phyloP scores from a whole-genome alignment of 352 stramenopile genomes.

The Phytophthora citrophthora region DNA sequence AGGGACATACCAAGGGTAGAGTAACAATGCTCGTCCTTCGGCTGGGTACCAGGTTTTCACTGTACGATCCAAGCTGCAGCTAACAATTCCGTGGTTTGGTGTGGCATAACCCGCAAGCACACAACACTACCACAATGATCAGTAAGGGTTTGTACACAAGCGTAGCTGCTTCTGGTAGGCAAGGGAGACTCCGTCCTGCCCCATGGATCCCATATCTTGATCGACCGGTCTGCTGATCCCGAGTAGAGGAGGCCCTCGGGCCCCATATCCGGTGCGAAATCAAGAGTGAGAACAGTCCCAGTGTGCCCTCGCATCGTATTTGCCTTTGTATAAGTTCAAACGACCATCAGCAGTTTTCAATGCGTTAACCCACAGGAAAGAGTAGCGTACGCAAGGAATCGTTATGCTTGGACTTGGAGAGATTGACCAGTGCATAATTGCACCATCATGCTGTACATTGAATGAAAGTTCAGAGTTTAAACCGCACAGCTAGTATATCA shows the following conservation, averaged over 20 bases:
- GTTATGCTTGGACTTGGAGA: constrained; percentile 53
- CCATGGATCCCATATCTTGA: constrained; percentile 81
- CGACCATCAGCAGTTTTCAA: not conserved
- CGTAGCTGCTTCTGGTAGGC: constrained; percentile 28
- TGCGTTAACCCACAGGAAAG: not conserved
- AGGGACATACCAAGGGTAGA: constrained; percentile 74
- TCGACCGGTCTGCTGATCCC: constrained; percentile 67
- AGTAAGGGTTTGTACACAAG: constrained; percentile 71
- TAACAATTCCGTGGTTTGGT: constrained; percentile 64
- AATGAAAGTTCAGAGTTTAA: too few relatives aligned
- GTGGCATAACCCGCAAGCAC: constrained; percentile 48
- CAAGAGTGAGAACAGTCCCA: constrained; percentile 58
- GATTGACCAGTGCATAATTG: constrained; percentile 63
- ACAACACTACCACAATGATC: constrained; percentile 64
- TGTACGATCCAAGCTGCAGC: constrained; percentile 71
- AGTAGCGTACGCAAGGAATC: constrained; percentile 43
- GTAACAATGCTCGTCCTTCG: constrained; percentile 58
- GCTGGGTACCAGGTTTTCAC: constrained; percentile 73
- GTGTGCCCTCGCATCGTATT: constrained; percentile 56
- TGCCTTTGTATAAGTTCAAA: constrained; percentile 31
- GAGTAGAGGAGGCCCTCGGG: constrained; percentile 68
- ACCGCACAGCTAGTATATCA: too few relatives aligned
- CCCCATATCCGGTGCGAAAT: constrained; percentile 47
- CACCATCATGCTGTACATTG: constrained; percentile 59
- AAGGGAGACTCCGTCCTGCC: constrained; percentile 44